phyloP scores from a whole-genome alignment of 306 rosid genomes.

The Dalbergia cochinchinensis region DNA sequence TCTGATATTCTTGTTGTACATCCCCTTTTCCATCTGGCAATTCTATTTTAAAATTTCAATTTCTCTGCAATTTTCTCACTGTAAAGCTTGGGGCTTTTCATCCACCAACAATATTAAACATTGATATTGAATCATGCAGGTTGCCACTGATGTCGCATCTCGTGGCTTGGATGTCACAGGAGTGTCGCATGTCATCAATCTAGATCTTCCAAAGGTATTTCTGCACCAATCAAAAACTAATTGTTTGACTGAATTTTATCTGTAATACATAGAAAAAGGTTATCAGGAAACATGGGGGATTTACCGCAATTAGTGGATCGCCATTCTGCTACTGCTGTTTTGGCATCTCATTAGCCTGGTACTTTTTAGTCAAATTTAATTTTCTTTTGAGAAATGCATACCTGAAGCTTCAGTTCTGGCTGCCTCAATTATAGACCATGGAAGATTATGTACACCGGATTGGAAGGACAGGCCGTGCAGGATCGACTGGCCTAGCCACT shows the following conservation, averaged over 20 bases:
- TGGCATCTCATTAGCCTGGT: constrained; percentile 58
- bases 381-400: constrained; percentile 66
- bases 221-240: constrained; percentile 19
- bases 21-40: constrained; percentile 21
- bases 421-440: constrained; percentile 91
- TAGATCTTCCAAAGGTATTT: constrained; percentile 93
- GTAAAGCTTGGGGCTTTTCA: constrained; percentile 6
- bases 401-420: constrained; percentile 82
- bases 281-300: constrained; percentile 38
- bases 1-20: constrained; percentile 4
- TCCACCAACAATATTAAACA: constrained; percentile 15
- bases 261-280: constrained; percentile 37
- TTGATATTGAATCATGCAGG: constrained; percentile 56
- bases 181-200: constrained; percentile 86
- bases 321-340: constrained; percentile 52
- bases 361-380: constrained; percentile 61
- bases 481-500: constrained; percentile 82
- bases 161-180: constrained; percentile 96
- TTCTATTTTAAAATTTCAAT: constrained; percentile 30
- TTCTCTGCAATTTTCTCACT: background rate
- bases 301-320: constrained; percentile 36
- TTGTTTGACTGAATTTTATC: constrained; percentile 34
- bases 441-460: constrained; percentile 96
- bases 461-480: constrained; percentile 94
- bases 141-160: constrained; percentile 93